These are phyloP conservation scores for Alternaria atra DNA, from an alignment of 2,329 filamentous ascomycete species.

Conservation along the genomic window DNA sequence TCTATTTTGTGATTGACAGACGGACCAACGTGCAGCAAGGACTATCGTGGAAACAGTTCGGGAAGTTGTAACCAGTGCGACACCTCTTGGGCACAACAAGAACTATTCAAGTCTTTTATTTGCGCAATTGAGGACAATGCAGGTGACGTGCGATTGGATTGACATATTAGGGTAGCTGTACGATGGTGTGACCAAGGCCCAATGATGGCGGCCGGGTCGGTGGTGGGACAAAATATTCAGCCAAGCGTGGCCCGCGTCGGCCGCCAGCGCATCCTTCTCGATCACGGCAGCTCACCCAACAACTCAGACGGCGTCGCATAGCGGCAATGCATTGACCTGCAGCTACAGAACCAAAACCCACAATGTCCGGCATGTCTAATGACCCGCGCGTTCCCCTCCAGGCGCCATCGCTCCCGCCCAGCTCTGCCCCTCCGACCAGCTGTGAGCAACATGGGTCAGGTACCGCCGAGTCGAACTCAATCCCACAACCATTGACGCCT, in stretches of 20 bases:
- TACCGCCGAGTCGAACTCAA: slow-evolving; percentile 31
- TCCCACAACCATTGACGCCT: slow-evolving; percentile 47
- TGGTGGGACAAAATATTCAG: slow-evolving; percentile 31
- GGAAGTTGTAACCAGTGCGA: not conserved
- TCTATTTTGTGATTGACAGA: not conserved
- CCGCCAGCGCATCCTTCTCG: slow-evolving; percentile 45
- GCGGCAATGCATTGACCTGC: slow-evolving; percentile 52
- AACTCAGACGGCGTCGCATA: slow-evolving; percentile 44
- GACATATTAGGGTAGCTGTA: slow-evolving; percentile 23
- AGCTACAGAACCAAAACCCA: slow-evolving; percentile 45
- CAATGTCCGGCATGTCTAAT: slow-evolving; percentile 44
- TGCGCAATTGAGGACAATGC: not conserved
- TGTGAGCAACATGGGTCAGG: slow-evolving; percentile 28
- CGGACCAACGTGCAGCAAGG: not conserved
- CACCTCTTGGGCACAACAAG: not conserved
- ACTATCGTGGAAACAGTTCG: not conserved
- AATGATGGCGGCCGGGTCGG: slow-evolving; percentile 27
- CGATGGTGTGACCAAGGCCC: slow-evolving; percentile 32
- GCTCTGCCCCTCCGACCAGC: slow-evolving; percentile 27
- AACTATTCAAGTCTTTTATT: not conserved
- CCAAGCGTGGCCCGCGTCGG: slow-evolving; percentile 35
- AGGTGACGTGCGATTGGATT: slow-evolving; percentile 16
- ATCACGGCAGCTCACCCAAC: slow-evolving; percentile 48
- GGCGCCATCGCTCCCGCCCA: slow-evolving; percentile 29
- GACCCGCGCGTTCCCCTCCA: slow-evolving; percentile 35